Percentiles rank a stretch among this genome's conserved stretches.
Conservation (phyloP, 1,139 yeast genomes). For the Protomyces pachydermus region DNA sequence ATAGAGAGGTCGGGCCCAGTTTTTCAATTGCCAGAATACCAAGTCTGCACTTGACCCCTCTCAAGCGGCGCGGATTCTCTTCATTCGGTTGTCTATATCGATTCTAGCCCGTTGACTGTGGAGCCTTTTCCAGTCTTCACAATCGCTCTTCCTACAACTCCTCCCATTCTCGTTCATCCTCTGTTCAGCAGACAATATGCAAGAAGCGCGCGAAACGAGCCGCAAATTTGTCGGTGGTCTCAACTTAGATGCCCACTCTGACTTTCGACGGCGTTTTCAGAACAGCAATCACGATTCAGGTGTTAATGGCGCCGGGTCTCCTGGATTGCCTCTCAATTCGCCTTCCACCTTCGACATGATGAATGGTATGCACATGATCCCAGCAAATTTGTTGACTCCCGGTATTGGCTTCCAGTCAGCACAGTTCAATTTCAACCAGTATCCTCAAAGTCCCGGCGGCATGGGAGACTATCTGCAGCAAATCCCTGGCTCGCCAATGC, state of each 20-base stretch:
- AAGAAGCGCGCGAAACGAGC: slow-evolving; percentile 24
- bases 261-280: slow-evolving; percentile 21
- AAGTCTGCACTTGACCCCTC: not conserved
- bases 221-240: slow-evolving; percentile 25
- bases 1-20: no score
- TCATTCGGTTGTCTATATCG: not conserved
- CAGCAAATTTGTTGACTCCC: slow-evolving; percentile 22
- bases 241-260: slow-evolving; percentile 12
- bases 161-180: not conserved
- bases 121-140: not conserved
- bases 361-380: slow-evolving; percentile 26
- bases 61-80: not conserved
- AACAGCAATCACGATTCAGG: not conserved
- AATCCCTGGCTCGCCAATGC: slow-evolving; percentile 2
- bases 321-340: slow-evolving; percentile 11
- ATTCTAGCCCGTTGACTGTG: not conserved
- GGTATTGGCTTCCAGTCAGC: slow-evolving; percentile 23
- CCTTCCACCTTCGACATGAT: slow-evolving; percentile 22
- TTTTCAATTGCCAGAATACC: not conserved
- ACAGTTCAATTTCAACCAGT: slow-evolving; percentile 18
- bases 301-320: slow-evolving; percentile 14
- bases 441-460: slow-evolving; percentile 15
- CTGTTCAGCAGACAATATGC: slow-evolving; percentile 2
- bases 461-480: slow-evolving; percentile 1
- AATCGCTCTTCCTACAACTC: not conserved